A percentile compares a stretch with the other conserved stretches of the same genome.
These are phyloP conservation scores for Naganishia antarctica DNA, from an alignment of 768 basidiomycete species.

Conservation along the genomic window DNA sequence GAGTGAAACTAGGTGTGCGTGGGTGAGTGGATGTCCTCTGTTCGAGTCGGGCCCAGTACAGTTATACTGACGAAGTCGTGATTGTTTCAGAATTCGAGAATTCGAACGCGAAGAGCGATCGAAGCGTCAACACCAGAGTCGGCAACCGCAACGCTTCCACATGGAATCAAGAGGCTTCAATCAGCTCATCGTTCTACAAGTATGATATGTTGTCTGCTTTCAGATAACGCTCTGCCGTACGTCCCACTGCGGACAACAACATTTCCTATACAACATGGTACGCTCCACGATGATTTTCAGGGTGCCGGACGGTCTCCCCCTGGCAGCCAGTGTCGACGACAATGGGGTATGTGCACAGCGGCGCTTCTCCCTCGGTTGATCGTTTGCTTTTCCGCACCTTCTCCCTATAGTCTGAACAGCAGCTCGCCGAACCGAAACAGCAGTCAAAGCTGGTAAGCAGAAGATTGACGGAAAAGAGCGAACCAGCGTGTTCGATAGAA, in stretches of 20 bases:
- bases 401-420: constrained; percentile 57
- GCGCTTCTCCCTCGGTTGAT: too few species aligned
- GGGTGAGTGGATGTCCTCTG: too few species aligned
- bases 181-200: too few species aligned
- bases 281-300: constrained; percentile 48
- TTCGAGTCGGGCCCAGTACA: too few species aligned
- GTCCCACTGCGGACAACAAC: too few species aligned
- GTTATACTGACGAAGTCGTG: too few species aligned
- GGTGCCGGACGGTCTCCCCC: constrained; percentile 58
- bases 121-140: too few species aligned
- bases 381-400: neutral
- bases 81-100: too few species aligned
- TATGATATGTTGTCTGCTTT: too few species aligned
- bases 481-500: constrained; percentile 94
- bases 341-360: constrained; percentile 65
- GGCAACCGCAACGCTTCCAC: neutral
- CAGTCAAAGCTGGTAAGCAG: constrained; percentile 95
- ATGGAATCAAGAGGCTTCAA: too few species aligned
- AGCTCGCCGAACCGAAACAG: constrained; percentile 94
- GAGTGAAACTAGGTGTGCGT: too few species aligned
- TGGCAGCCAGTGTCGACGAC: constrained; percentile 94
- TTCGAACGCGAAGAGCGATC: neutral
- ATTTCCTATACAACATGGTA: constrained; percentile 46
- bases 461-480: constrained; percentile 85
- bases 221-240: too few species aligned